Evolutionary conservation across 2,329 filamentous ascomycete species (phyloP).

Genomic region (Rutstroemia sp.): DNA sequence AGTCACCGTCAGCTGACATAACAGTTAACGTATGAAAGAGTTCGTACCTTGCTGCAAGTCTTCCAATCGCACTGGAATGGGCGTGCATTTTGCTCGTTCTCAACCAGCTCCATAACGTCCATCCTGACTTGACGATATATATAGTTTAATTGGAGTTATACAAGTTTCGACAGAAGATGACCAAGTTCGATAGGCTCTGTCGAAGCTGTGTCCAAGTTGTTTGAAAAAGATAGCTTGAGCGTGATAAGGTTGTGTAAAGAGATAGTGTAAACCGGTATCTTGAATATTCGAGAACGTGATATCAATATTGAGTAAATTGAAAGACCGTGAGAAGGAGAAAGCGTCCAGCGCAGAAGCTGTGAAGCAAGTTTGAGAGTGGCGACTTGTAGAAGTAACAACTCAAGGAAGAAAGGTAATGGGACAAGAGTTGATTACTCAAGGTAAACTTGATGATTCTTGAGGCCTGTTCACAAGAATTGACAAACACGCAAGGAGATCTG

Average conservation of each 20-base stretch:
- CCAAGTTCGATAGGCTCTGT: background rate
- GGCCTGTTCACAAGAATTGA: background rate
- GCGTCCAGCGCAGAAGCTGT: slow-evolving; percentile 23
- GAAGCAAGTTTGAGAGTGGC: slow-evolving; percentile 9
- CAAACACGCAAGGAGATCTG: slow-evolving; percentile 14
- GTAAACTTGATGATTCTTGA: background rate
- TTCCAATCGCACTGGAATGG: slow-evolving; percentile 60
- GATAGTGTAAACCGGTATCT: background rate
- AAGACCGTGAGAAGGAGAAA: slow-evolving; percentile 9
- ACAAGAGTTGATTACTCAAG: slow-evolving; percentile 2
- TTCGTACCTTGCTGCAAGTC: slow-evolving; percentile 51
- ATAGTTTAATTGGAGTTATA: background rate
- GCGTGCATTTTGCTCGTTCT: slow-evolving; percentile 54
- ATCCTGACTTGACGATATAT: slow-evolving; percentile 30
- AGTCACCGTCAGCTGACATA: slow-evolving; percentile 6
- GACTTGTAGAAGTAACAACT: slow-evolving; percentile 2
- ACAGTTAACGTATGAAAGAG: background rate
- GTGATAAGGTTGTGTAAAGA: background rate
- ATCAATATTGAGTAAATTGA: background rate
- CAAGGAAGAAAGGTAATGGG: background rate
- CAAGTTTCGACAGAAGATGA: background rate
- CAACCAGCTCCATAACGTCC: slow-evolving; percentile 59
- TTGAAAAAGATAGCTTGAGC: background rate
- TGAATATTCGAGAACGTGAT: slow-evolving; percentile 7
- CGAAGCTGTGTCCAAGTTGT: no score